phyloP scores from a whole-genome alignment of 352 stramenopile species.

The Globisporangium spiculum region DNA sequence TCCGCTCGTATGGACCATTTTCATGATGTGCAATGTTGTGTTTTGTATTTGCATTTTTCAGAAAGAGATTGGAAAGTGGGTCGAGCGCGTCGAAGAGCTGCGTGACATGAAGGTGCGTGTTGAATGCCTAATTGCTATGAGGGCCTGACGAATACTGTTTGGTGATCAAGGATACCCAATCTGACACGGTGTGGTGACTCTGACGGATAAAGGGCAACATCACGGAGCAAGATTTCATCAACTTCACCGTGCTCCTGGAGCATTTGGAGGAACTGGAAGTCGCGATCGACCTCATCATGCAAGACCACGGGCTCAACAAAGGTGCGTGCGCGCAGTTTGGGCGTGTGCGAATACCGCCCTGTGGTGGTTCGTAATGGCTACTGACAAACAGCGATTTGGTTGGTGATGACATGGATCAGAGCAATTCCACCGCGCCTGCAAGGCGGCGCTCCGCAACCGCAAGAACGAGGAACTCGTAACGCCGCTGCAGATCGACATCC shows the following conservation, averaged over 20 bases:
- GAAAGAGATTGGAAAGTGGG: constrained; percentile 77
- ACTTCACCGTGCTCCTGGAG: constrained; percentile 81
- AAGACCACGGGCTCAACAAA: constrained; percentile 83
- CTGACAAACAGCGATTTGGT: neutral
- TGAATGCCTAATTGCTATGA: neutral
- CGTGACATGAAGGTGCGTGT: constrained; percentile 43
- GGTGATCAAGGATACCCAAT: neutral
- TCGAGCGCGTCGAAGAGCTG: constrained; percentile 74
- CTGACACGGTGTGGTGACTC: neutral
- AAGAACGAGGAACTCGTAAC: constrained; percentile 66
- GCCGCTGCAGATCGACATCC: constrained; percentile 79
- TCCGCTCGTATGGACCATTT: neutral
- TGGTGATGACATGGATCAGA: constrained; percentile 30
- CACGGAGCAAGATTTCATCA: constrained; percentile 80
- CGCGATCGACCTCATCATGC: constrained; percentile 80
- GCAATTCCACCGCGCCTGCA: constrained; percentile 76
- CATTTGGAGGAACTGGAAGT: constrained; percentile 84
- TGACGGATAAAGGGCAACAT: constrained; percentile 44
- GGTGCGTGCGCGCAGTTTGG: constrained; percentile 18
- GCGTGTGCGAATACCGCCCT: neutral
- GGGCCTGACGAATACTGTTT: neutral
- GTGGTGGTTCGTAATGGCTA: neutral
- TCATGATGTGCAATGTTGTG: neutral
- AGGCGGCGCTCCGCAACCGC: constrained; percentile 53
- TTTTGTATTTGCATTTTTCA: constrained; percentile 9